Base-by-base conservation (phyloP, 208 protist species). In the Angomonas ambiguus region DNA sequence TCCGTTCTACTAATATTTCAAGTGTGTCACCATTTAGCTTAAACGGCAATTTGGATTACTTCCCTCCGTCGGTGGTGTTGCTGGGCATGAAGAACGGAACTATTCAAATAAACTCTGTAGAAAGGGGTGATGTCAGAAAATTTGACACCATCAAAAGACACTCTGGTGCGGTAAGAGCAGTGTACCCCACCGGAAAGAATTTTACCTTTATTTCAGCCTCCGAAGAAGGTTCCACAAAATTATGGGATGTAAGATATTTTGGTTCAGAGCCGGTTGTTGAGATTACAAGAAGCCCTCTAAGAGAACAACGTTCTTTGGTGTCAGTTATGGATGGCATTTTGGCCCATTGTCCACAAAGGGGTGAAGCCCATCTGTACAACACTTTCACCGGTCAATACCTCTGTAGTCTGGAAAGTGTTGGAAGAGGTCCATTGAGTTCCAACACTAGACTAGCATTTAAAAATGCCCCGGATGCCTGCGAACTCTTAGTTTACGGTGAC, bases 211-310 rank as follows among this genome's bases (percentile, higher is more conserved):
- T 87, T n/a, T 87, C 82, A 3, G 72, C 88, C 24, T 58, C 80
- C 16, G 76, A 68, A 32, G 70, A 67, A 32, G 82, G 82, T 49
- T 77, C 80, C 48, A 63, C 74, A 25, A 85, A 82, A 51, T 64
- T 92, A 32, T 92, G 85, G 85, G 85, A 92, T 76, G 49, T 79
- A 4, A 74, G 85, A 33, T 76, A 75, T 58, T 71, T 91, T 57
- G 27, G 33, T 6, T 35, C 16, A 62, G 69, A 62, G 35, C 65
- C 20, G 71, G 57, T 10, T 51, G 16, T 61, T 60, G 67, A 45
- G 63, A 63, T 45, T 28, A 61, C 2, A 56, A 58, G 2, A 55
- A 71, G 31, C 57, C 42, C 16, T 38, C 55, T 0, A 45, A 65
- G 25, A 22, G 69, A 20, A 31, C 71, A 24, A 63, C 67, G n/a